Evolutionary conservation across 2,329 filamentous ascomycete species (phyloP), one percentile per base, ranked within the genome.

Genomic region (Trichoderma sp.): DNA sequence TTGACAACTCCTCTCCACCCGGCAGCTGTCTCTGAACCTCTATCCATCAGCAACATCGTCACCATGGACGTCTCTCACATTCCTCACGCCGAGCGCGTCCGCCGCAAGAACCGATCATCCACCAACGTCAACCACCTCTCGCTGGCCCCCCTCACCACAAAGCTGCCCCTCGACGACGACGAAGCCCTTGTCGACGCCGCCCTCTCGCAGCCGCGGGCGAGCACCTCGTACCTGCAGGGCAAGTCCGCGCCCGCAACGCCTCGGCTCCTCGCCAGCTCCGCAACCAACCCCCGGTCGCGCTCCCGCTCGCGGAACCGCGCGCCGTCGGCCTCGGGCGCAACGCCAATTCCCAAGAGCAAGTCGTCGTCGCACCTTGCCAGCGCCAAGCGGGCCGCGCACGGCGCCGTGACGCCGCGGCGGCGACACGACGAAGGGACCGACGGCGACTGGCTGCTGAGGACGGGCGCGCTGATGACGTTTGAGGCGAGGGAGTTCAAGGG

Each of bases 401-500:
- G 77, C 48, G 72, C 75, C 19, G 73, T 72, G 19, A 78, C 78
- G 9, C 78, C 77, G 2, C 72, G 73, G 45, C 73, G 76, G 43
- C 72, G 73, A 52, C 75, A 76, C 45, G 73, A 74, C 63, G 78
- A 82, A 67, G 75, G 75, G 44, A 78, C 78, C 64, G 82, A 88
- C 69, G 85, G 83, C 64, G 87, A 89, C 75, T 90, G 88, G 88
- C 77, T 90, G 52, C 78, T 88, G 26, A 82, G 87, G 34, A 83
- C 87, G 0, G 88, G 87, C 54, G 86, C 86, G 7, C 73, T 88
- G 54, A 83, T 90, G 69, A 84, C 84, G 64, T 83, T 82, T 59
- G 85, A 88, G 72, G 80, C 87, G 19, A 80, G 88, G 64, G 88
- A 90, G 72, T 87, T 80, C 71, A 90, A 90, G 75, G 88, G 88